A percentile compares a stretch with the other conserved stretches of the same genome.
Evolutionary conservation across 257 asterid species (phyloP).

Genomic region (Misopates orontium): DNA sequence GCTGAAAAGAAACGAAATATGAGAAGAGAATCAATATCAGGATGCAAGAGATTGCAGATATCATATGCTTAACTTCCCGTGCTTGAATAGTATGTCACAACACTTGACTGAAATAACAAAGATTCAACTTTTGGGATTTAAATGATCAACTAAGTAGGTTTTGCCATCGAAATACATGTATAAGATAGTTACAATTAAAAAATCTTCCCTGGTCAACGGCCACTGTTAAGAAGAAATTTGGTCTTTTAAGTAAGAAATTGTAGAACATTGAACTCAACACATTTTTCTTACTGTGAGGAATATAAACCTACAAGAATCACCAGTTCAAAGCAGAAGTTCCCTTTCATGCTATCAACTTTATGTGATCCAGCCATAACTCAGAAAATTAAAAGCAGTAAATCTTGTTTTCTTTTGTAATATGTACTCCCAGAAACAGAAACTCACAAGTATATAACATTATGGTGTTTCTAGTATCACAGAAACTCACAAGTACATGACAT

Average conservation of each 20-base stretch:
- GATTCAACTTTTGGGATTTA: no score
- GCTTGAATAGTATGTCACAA: not conserved
- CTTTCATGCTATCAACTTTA: not conserved
- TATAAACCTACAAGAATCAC: conserved; percentile 8
- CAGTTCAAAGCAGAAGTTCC: not conserved
- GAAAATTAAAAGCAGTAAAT: not conserved
- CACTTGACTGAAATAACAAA: no score
- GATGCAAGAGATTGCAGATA: not conserved
- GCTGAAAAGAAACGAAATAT: conserved; percentile 47
- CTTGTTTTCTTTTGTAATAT: not conserved
- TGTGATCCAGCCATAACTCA: conserved; percentile 2
- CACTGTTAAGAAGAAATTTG: no score
- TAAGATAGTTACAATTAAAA: no score
- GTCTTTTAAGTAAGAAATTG: not conserved
- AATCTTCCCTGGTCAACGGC: no score
- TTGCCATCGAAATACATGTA: no score
- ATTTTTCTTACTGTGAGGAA: not conserved
- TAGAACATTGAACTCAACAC: not conserved
- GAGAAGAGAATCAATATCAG: conserved; percentile 8
- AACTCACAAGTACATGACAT: conserved; percentile 4
- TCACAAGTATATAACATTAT: conserved; percentile 6
- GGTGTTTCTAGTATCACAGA: no score
- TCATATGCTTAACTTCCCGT: conserved; percentile 13
- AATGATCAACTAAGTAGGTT: no score
- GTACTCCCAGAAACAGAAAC: not conserved